These are phyloP conservation scores for Camellia lanceoleosa DNA, from an alignment of 148 eudicot genomes.

Conservation along the genomic window DNA sequence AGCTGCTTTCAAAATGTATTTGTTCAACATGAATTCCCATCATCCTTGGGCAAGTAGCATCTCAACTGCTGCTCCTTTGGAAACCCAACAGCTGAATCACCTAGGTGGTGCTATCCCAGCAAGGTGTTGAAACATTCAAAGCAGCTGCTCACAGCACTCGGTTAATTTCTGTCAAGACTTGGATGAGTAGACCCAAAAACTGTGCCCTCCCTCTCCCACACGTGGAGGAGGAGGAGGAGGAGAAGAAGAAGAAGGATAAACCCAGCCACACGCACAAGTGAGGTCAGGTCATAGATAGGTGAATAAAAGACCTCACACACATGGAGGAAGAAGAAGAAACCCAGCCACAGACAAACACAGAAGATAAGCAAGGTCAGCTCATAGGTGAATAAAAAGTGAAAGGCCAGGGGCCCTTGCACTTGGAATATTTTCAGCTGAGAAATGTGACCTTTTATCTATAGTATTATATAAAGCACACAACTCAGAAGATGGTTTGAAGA, in stretches of 20 bases:
- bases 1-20: background rate
- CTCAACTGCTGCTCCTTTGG: slow-evolving; percentile 1
- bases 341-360: background rate
- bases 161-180: background rate
- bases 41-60: background rate
- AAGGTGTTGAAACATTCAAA: background rate
- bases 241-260: background rate
- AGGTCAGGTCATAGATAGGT: background rate
- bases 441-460: background rate
- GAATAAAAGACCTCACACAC: background rate
- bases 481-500: too few relatives aligned
- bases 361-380: background rate
- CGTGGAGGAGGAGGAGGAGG: too few relatives aligned
- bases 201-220: background rate
- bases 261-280: background rate
- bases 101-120: background rate
- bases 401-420: background rate
- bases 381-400: background rate
- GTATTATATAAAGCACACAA: too few relatives aligned
- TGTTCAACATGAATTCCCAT: background rate
- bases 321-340: background rate
- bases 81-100: background rate
- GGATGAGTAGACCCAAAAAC: background rate
- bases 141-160: background rate
- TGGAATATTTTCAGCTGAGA: background rate